A percentile compares a stretch with the other conserved stretches of the same genome.
Evolutionary conservation across 2,329 filamentous ascomycete genomes (phyloP).

Genomic region (Didymella keratinophila): DNA sequence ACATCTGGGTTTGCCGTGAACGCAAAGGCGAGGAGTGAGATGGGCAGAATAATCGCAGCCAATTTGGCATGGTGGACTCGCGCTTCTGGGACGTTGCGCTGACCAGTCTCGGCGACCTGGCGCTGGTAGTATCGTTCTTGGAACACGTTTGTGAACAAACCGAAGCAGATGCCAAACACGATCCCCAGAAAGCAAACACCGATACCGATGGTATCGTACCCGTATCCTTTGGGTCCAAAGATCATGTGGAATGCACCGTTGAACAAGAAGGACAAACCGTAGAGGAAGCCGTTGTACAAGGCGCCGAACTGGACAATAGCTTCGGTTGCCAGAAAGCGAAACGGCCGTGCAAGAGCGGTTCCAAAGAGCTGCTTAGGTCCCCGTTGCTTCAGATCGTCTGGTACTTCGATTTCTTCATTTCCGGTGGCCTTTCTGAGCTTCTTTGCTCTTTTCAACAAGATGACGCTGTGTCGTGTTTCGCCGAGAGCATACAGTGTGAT

Average conservation of each 20-base stretch:
- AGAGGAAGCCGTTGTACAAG: conserved; percentile 59
- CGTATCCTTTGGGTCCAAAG: conserved; percentile 56
- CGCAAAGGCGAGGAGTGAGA: conserved; percentile 50
- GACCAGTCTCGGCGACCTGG: conserved; percentile 41
- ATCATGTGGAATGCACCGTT: conserved; percentile 60
- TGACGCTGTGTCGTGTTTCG: conserved; percentile 57
- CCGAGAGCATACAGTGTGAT: conserved; percentile 48
- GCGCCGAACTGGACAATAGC: conserved; percentile 59
- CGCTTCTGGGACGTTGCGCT: conserved; percentile 54
- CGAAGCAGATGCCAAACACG: conserved; percentile 53
- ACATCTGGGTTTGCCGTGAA: conserved; percentile 39
- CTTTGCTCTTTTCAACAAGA: conserved; percentile 51
- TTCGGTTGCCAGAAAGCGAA: conserved; percentile 57
- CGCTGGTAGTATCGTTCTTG: conserved; percentile 56
- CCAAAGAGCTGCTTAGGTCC: conserved; percentile 52
- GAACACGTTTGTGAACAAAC: conserved; percentile 55
- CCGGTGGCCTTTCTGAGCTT: conserved; percentile 36
- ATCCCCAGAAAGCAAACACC: conserved; percentile 54
- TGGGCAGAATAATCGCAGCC: conserved; percentile 50
- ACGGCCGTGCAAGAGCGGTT: conserved; percentile 56
- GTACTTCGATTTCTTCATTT: conserved; percentile 43
- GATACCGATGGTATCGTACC: conserved; percentile 51
- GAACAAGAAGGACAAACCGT: conserved; percentile 60
- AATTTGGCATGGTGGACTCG: conserved; percentile 52
- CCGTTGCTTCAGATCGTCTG: conserved; percentile 51